A percentile compares a stretch with the other conserved stretches of the same genome.
Conservation (phyloP, 306 rosid genomes). For the Alnus glutinosa region DNA sequence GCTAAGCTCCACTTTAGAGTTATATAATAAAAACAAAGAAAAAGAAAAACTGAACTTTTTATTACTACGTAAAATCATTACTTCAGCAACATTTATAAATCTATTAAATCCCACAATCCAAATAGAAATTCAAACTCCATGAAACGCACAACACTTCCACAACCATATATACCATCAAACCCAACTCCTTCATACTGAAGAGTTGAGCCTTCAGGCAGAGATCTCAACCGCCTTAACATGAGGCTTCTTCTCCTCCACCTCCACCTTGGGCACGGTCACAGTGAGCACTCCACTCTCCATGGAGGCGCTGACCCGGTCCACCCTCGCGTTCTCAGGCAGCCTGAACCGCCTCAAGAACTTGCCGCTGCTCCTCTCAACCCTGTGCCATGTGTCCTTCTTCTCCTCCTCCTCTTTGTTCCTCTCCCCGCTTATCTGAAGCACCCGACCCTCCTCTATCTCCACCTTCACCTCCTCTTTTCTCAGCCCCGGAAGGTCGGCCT, state of each 20-base stretch:
- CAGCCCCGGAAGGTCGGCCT: constrained; percentile 27
- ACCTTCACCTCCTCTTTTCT: constrained; percentile 38
- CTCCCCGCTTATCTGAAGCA: constrained; percentile 38
- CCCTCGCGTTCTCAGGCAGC: constrained; percentile 28
- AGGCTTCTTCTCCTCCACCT: neutral
- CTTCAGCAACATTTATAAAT: no score
- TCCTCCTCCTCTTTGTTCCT: constrained; percentile 33
- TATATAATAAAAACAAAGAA: no score
- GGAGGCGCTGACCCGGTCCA: constrained; percentile 29
- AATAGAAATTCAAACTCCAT: no score
- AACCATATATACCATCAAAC: no score
- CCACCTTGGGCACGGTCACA: constrained; percentile 38
- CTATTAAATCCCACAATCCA: no score
- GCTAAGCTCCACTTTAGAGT: no score
- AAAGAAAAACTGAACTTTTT: no score
- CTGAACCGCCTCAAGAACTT: constrained; percentile 39
- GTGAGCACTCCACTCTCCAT: constrained; percentile 44
- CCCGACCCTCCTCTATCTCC: constrained; percentile 31
- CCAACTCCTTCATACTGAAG: no score
- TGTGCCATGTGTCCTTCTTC: constrained; percentile 32
- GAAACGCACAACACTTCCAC: no score
- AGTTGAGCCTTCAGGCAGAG: constrained; percentile 3
- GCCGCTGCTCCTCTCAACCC: constrained; percentile 43
- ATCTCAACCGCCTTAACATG: constrained; percentile 32
- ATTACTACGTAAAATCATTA: no score